phyloP scores from a whole-genome alignment of 495 filamentous ascomycete species.

The Amphirosellinia nigrospora region DNA sequence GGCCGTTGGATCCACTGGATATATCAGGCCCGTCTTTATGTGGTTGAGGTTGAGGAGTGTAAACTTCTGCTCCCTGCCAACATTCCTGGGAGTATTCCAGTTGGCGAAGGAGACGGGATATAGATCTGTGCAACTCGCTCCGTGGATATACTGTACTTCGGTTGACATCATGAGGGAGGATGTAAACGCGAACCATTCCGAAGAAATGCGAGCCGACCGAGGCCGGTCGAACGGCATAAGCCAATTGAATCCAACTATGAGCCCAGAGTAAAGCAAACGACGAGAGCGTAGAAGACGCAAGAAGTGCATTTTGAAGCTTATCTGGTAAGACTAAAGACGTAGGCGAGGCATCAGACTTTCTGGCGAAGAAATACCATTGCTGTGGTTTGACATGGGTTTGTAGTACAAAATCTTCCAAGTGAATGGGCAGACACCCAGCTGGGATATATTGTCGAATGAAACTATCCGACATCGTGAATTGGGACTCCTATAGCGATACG shows the following conservation, averaged over 20 bases:
- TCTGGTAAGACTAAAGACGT: conserved; percentile 25
- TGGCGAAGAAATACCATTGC: conserved; percentile 31
- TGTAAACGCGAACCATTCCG: conserved; percentile 62
- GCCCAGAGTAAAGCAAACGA: conserved; percentile 38
- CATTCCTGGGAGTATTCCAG: conserved; percentile 62
- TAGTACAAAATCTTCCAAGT: conserved; percentile 10
- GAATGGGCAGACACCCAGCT: conserved; percentile 45
- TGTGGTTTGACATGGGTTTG: background rate
- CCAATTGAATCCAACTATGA: conserved; percentile 51
- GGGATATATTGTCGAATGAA: conserved; percentile 41
- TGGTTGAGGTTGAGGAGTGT: conserved; percentile 7
- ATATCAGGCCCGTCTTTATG: background rate
- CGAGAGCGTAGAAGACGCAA: conserved; percentile 36
- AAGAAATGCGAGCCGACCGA: conserved; percentile 20
- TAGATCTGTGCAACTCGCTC: conserved; percentile 46
- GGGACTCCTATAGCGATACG: background rate
- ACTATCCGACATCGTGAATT: conserved; percentile 24
- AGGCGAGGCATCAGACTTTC: conserved; percentile 20
- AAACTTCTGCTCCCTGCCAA: conserved; percentile 58
- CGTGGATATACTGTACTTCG: conserved; percentile 52
- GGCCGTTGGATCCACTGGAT: conserved; percentile 19
- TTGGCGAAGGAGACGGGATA: conserved; percentile 57
- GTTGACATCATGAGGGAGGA: conserved; percentile 71
- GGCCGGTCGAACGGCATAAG: conserved; percentile 32
- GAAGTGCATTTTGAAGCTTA: conserved; percentile 39